phyloP scores from a whole-genome alignment of 2,329 filamentous ascomycete species.

The Curvularia sp. region DNA sequence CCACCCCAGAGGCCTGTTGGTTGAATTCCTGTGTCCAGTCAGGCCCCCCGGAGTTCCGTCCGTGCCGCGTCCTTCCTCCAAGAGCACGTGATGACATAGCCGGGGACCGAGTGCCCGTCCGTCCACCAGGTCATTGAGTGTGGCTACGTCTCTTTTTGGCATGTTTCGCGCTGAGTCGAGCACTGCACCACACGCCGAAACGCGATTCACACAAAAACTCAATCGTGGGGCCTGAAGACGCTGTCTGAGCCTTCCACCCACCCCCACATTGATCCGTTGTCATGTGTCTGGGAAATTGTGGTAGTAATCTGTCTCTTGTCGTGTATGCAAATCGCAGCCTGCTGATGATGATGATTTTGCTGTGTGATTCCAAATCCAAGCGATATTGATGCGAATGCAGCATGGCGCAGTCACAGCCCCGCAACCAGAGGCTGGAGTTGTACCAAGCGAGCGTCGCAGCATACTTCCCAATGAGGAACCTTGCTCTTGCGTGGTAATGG shows the following conservation, averaged over 20 bases:
- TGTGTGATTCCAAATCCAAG: conserved; percentile 1
- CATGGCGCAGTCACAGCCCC: conserved; percentile 12
- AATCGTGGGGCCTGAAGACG: conserved; percentile 10
- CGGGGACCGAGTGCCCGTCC: conserved; percentile 11
- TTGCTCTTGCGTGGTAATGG: conserved; percentile 5
- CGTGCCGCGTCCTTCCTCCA: conserved; percentile 8
- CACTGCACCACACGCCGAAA: background rate
- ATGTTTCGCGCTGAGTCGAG: conserved; percentile 5
- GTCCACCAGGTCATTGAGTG: conserved; percentile 1
- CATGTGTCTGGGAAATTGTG: background rate
- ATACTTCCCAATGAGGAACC: conserved; percentile 12
- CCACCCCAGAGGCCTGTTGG: conserved; percentile 1
- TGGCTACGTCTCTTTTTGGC: conserved; percentile 8
- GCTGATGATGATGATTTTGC: background rate
- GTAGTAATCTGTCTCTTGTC: background rate
- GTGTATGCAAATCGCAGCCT: background rate
- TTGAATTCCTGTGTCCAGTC: background rate
- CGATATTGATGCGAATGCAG: conserved; percentile 4
- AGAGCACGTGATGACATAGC: conserved; percentile 8
- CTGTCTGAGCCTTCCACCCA: conserved; percentile 3
- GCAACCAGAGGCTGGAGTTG: conserved; percentile 10
- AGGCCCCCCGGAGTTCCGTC: conserved; percentile 7
- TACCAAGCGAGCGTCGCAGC: conserved; percentile 15
- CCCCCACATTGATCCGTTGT: conserved; percentile 13
- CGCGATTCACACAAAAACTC: conserved; percentile 2